Conservation (phyloP, 331 rosid species). For the Quercus phellos region DNA sequence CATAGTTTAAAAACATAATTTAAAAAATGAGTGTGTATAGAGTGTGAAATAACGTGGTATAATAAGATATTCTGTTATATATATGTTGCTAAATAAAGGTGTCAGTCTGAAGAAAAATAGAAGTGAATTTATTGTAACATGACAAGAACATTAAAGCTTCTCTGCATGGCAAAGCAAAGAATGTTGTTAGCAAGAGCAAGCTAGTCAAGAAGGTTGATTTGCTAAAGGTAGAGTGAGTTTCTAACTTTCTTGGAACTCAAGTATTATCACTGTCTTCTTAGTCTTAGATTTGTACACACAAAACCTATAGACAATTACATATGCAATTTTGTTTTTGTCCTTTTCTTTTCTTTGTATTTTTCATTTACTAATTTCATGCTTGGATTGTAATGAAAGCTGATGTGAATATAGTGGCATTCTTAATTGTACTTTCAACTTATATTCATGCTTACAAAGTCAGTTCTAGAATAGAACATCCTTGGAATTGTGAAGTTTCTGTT, state of each 20-base stretch:
- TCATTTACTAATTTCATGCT: not conserved
- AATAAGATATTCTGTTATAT: no score
- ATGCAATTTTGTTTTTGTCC: not conserved
- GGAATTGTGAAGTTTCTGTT: not conserved
- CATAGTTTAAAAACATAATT: no score
- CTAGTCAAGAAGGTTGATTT: not conserved
- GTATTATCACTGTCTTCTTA: not conserved
- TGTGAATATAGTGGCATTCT: not conserved
- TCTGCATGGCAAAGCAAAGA: not conserved
- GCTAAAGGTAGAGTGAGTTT: not conserved
- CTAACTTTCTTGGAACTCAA: not conserved
- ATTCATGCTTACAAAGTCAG: not conserved
- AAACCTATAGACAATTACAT: no score
- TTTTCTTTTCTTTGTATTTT: not conserved
- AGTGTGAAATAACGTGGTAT: no score
- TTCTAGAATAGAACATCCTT: no score
- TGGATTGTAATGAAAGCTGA: not conserved
- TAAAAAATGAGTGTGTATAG: no score
- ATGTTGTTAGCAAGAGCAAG: not conserved
- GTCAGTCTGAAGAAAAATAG: no score
- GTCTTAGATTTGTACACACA: not conserved
- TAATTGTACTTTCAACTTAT: not conserved
- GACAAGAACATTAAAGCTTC: not conserved
- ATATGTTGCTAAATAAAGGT: no score
- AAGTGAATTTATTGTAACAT: no score